Percentiles rank a stretch among this genome's conserved stretches.
Conservation (phyloP, 495 filamentous ascomycete species). For the Aspergillus diversus region DNA sequence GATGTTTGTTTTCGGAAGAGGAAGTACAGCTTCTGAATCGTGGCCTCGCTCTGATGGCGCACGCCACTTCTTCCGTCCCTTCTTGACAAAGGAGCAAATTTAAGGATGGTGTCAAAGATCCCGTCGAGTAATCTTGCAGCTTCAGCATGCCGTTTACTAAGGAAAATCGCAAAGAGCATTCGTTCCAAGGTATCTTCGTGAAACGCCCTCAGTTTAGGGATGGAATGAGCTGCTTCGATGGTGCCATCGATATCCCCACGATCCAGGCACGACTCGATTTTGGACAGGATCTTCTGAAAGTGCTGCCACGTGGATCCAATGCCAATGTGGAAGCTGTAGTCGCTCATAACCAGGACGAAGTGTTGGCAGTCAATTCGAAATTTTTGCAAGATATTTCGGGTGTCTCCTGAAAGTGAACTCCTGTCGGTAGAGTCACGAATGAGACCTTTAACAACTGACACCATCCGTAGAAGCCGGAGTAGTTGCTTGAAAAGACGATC, state of each 20-base stretch:
- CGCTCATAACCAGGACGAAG: slow-evolving; percentile 68
- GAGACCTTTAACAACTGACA: slow-evolving; percentile 73
- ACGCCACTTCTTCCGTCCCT: slow-evolving; percentile 43
- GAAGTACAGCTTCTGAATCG: slow-evolving; percentile 59
- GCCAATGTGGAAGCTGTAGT: slow-evolving; percentile 78
- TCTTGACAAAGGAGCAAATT: slow-evolving; percentile 61
- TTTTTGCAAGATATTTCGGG: slow-evolving; percentile 53
- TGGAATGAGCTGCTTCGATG: slow-evolving; percentile 56
- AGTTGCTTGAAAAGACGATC: slow-evolving; percentile 81
- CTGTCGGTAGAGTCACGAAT: slow-evolving; percentile 60
- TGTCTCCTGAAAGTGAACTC: slow-evolving; percentile 38
- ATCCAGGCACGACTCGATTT: slow-evolving; percentile 61
- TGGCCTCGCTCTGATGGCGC: slow-evolving; percentile 44
- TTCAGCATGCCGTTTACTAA: slow-evolving; percentile 58
- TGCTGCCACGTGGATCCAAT: slow-evolving; percentile 70
- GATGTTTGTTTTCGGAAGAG: slow-evolving; percentile 68
- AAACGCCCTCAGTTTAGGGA: slow-evolving; percentile 66
- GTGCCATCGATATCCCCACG: slow-evolving; percentile 48
- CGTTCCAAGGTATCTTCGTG: slow-evolving; percentile 79
- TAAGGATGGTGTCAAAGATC: slow-evolving; percentile 71
- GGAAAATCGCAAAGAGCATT: slow-evolving; percentile 74
- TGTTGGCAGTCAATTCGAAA: slow-evolving; percentile 79
- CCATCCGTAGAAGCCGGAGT: slow-evolving; percentile 77
- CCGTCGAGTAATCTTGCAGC: slow-evolving; percentile 76
- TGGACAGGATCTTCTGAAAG: slow-evolving; percentile 67